Base-by-base conservation (phyloP, 1,284 basidiomycete genomes). In the Tranzscheliella williamsii region DNA sequence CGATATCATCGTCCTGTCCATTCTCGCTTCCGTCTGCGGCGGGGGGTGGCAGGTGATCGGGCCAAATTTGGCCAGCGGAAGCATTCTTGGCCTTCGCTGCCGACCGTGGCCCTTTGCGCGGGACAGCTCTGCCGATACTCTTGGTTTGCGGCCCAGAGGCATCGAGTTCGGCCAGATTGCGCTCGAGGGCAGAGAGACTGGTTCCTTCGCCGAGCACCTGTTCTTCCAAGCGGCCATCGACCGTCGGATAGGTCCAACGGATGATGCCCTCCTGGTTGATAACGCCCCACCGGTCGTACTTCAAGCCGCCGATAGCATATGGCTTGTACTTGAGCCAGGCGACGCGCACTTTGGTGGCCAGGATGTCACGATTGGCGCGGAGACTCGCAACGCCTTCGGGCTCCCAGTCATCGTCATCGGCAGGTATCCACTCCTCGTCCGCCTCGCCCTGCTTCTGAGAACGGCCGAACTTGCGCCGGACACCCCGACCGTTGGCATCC, bases 271-370 rank as follows among this genome's bases (percentile, higher is more conserved):
- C 61, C 5, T 20, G 39, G 21, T 57, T 52, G 8, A 42, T 34
- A 13, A 68, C 60, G 15, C 52, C 36, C 61, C 65, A 56, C 5
- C 72, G 61, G 30, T 65, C 51, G 47, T 60, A 65, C 42, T 57
- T 61, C 42, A 60, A 54, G n/a, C 42, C 58, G 6, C 70, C 72
- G 9, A 68, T 45, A 20, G 70, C 56, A 37, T 71, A 72, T 1
- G 72, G 72, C 37, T 56, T 60, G 26, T 69, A 44, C 33, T 58
- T 57, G 23, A 74, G 44, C 65, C 67, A 74, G 11, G 67, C 65
- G 1, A 74, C 70, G 7, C 72, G 52, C 33, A 74, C 51, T 18
- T 61, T 58, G 20, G 70, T 74, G n/a, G 72, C 72, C 31, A 69
- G 17, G 8, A 74, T 67, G 23, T 72, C 70, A 8, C 72, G 55